phyloP scores from a whole-genome alignment of 192 early-diverging fungal genomes.

The Dissophora globulifera region DNA sequence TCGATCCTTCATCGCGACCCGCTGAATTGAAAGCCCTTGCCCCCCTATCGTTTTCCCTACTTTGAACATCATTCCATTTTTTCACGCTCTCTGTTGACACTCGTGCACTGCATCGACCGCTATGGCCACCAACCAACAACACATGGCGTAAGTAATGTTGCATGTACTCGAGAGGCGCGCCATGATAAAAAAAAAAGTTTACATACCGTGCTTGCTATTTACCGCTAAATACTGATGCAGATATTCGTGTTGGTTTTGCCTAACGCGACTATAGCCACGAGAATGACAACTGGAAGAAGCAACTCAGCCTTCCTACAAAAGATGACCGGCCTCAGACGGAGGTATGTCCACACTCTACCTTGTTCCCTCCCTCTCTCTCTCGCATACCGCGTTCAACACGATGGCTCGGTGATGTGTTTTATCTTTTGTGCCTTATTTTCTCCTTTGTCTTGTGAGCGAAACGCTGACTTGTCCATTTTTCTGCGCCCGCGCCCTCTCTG shows the following conservation, averaged over 20 bases:
- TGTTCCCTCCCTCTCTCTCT: too few relatives aligned
- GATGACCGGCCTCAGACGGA: constrained; percentile 95
- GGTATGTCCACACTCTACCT: constrained; percentile 15
- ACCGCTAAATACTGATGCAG: too few relatives aligned
- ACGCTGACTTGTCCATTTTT: neutral
- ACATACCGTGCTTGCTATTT: neutral
- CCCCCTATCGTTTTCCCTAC: too few relatives aligned
- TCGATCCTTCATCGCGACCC: too few relatives aligned
- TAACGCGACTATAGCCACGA: constrained; percentile 67
- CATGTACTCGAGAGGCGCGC: neutral
- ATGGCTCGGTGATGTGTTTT: too few relatives aligned
- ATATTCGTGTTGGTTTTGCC: too few relatives aligned
- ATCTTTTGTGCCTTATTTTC: too few relatives aligned
- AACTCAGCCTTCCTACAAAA: constrained; percentile 80
- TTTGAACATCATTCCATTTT: too few relatives aligned
- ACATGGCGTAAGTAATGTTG: constrained; percentile 35
- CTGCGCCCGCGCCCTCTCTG: neutral
- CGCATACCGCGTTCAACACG: too few relatives aligned
- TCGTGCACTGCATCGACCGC: neutral
- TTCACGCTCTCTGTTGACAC: too few relatives aligned
- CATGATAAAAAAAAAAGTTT: neutral
- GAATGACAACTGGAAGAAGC: constrained; percentile 80
- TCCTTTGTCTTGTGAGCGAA: neutral
- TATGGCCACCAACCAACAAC: constrained; percentile 44
- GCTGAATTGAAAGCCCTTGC: too few relatives aligned